Percentiles rank a stretch among this genome's conserved stretches.
These are phyloP conservation scores for Apiotrichum sp. DNA, from an alignment of 1,284 basidiomycete genomes.

Conservation along the genomic window DNA sequence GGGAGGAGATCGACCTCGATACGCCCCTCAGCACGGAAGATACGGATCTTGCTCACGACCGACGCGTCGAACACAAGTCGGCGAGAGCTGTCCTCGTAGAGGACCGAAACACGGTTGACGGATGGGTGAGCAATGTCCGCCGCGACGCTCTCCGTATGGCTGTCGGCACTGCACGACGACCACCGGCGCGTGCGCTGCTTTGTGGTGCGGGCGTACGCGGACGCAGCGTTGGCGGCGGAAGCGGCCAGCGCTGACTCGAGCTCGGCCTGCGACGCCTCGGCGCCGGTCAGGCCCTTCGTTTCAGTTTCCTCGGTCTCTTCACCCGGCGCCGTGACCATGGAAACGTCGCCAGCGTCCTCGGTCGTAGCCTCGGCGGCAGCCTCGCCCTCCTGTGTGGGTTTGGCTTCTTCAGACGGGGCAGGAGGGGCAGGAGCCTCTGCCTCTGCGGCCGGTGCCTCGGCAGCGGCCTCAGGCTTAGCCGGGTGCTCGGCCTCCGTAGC, in stretches of 20 bases:
- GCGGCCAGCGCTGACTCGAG: constrained; percentile 20
- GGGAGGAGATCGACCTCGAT: constrained; percentile 65
- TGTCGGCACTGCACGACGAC: constrained; percentile 22
- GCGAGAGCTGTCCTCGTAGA: constrained; percentile 80
- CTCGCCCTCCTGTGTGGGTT: background rate
- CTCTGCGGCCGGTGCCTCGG: background rate
- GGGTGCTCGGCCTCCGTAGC: constrained; percentile 2
- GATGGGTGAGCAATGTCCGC: constrained; percentile 15
- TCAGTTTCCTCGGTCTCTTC: background rate
- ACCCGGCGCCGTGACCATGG: constrained; percentile 27
- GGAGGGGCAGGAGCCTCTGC: constrained; percentile 4
- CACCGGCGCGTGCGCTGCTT: constrained; percentile 20
- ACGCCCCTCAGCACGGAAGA: constrained; percentile 73
- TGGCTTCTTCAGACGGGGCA: background rate
- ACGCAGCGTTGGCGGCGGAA: constrained; percentile 30
- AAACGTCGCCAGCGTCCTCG: constrained; percentile 24
- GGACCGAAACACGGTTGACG: constrained; percentile 65
- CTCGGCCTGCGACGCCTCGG: constrained; percentile 20
- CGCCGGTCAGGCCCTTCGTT: constrained; percentile 5
- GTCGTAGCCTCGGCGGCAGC: constrained; percentile 5
- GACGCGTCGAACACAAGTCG: constrained; percentile 84
- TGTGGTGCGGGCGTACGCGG: constrained; percentile 26
- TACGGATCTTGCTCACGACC: constrained; percentile 70
- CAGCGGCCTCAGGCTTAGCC: constrained; percentile 5
- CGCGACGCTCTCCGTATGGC: constrained; percentile 16